These are phyloP conservation scores for Pseudophaeomoniella oleicola DNA, from an alignment of 2,329 filamentous ascomycete genomes.

Conservation along the genomic window DNA sequence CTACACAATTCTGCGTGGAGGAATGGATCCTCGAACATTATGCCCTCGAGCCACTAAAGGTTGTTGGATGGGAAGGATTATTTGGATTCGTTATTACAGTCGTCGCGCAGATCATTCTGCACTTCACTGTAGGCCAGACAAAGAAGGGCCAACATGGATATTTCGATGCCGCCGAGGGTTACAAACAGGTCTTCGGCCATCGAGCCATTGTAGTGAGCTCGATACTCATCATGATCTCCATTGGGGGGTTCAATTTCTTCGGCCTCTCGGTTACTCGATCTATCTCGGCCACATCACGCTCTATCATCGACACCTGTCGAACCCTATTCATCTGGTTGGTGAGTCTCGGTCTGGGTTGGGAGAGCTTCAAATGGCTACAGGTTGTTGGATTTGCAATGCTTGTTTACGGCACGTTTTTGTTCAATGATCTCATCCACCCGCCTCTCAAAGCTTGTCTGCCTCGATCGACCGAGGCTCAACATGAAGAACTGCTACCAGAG, in stretches of 20 bases:
- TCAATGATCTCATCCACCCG: slow-evolving; percentile 83
- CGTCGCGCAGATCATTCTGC: slow-evolving; percentile 63
- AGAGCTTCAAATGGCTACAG: slow-evolving; percentile 94
- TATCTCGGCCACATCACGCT: slow-evolving; percentile 84
- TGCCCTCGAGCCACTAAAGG: slow-evolving; percentile 68
- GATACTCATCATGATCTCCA: slow-evolving; percentile 89
- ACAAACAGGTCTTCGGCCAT: slow-evolving; percentile 63
- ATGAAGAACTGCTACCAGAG: slow-evolving; percentile 54
- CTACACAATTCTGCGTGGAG: slow-evolving; percentile 88
- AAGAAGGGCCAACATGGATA: slow-evolving; percentile 62
- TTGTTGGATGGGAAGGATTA: slow-evolving; percentile 91
- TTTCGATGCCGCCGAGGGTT: slow-evolving; percentile 80
- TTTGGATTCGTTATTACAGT: slow-evolving; percentile 78
- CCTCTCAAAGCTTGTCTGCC: slow-evolving; percentile 56
- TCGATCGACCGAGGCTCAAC: slow-evolving; percentile 31
- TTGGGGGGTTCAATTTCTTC: slow-evolving; percentile 99
- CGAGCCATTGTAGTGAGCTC: slow-evolving; percentile 60
- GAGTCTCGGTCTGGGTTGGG: slow-evolving; percentile 85
- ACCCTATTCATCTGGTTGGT: slow-evolving; percentile 98
- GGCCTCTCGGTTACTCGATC: slow-evolving; percentile 80
- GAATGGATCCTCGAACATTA: slow-evolving; percentile 79
- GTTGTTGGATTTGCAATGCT: slow-evolving; percentile 75
- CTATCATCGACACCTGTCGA: slow-evolving; percentile 92
- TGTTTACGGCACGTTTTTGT: slow-evolving; percentile 92
- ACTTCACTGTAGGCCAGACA: slow-evolving; percentile 62